Base-by-base conservation (phyloP, 2,329 filamentous ascomycete genomes). In the Alternaria conjuncta region DNA sequence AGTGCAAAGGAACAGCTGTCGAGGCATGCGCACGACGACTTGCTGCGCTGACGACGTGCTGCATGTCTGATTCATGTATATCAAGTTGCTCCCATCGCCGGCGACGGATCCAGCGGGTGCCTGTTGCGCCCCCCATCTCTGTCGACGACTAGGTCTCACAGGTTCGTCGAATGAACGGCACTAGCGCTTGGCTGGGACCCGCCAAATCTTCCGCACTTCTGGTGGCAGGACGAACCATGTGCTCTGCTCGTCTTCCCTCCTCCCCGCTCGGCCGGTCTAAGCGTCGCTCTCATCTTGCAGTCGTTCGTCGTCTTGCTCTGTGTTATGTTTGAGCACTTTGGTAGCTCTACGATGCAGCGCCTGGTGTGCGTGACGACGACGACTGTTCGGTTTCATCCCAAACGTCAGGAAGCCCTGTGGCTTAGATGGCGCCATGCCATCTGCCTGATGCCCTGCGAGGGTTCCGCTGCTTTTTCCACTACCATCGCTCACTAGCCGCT, bases 121-220 rank as follows among this genome's bases (percentile, higher is more conserved):
- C 28, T 23, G 12, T 36, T 36, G 49, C 49, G 49, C 47, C 49
- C 49, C 49, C 49, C 49, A 13, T 53, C 20, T 23, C 49, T 41
- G 32, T 36, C 32, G 32, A 36, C 49, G 49, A 41, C 44, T 28
- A 49, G 44, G 55, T 57, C n/a, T 47, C 55, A 57, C 55, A 41
- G 55, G 20, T 46, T 57, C 43, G 44, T 57, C 55, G 55, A 43
- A 50, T 57, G 44, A 49, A 57, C 25, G 55, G 55, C 44, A 43
- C 45, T 61, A 61, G 59, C 59, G 59, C 54, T 53, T 53, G 49
- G 49, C 49, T 53, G 49, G 49, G 45, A 45, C 45, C 59, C 60
- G 56, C 60, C 60, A 47, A 58, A 58, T 58, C 45, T 61, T 57
- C 53, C 59, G 45, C 58, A 57, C 30, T 45, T 44, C 59, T 45